Conservation (phyloP, 139 green algal genomes). For the Monoraphidium neglectum region DNA sequence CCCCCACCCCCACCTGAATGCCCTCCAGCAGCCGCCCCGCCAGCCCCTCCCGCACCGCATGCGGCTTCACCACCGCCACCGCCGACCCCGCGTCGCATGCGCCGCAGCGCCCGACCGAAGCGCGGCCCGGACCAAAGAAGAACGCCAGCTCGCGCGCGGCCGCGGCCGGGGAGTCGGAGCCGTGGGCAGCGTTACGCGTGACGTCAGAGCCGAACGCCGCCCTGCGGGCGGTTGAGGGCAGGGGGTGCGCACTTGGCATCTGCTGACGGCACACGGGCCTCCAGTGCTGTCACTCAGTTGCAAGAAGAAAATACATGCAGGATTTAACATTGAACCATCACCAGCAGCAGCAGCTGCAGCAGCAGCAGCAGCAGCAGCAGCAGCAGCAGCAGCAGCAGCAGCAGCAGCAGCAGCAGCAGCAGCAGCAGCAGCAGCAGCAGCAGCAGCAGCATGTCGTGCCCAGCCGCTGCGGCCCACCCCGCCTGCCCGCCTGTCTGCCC, state of each 20-base stretch:
- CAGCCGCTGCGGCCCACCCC: not conserved
- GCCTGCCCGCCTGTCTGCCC: not conserved
- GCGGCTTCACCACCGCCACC: constrained; percentile 75
- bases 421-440: no score
- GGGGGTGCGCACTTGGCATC: constrained; percentile 64
- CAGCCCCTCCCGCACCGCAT: constrained; percentile 56
- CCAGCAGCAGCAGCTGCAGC: not conserved
- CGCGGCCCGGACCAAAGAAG: constrained; percentile 61
- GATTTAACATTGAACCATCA: not conserved
- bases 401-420: no score
- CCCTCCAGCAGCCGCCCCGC: constrained; percentile 46
- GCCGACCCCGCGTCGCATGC: constrained; percentile 38
- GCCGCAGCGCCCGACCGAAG: constrained; percentile 22
- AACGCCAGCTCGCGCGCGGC: constrained; percentile 65
- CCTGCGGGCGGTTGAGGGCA: no score
- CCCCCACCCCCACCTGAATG: not conserved
- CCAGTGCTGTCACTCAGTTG: constrained; percentile 16
- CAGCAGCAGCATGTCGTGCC: no score
- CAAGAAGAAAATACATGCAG: constrained; percentile 3
- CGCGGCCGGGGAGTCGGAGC: constrained; percentile 66
- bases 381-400: no score
- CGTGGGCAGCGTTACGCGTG: constrained; percentile 72
- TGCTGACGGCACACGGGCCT: constrained; percentile 57
- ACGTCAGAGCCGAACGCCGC: constrained; percentile 36
- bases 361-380: not conserved